Conservation (phyloP, 192 early-diverging fungal species). For the Thoreauomyces humboldtii region DNA sequence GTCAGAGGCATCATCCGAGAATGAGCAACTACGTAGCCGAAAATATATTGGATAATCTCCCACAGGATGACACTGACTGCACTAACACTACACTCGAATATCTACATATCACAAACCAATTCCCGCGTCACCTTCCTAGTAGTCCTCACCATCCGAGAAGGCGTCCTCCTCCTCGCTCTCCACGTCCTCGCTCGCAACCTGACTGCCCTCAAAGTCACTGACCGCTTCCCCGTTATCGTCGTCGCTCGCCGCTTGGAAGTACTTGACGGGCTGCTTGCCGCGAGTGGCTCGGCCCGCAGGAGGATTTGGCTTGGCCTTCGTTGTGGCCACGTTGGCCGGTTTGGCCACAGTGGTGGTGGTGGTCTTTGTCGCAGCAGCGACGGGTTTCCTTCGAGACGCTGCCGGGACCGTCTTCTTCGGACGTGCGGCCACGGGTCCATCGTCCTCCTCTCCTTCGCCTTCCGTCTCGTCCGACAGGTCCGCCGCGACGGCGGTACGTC, state of each 20-base stretch:
- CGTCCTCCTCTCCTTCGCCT: neutral
- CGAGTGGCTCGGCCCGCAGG: neutral
- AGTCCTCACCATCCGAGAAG: neutral
- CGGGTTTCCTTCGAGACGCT: too few species aligned
- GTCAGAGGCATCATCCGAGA: too few species aligned
- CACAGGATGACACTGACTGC: too few species aligned
- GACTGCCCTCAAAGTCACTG: conserved; percentile 9
- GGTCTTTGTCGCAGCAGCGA: neutral
- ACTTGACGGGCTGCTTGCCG: conserved; percentile 20
- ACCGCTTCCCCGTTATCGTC: conserved; percentile 9
- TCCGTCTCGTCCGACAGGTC: too few species aligned
- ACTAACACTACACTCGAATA: too few species aligned
- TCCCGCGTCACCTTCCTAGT: neutral
- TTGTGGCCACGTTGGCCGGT: neutral
- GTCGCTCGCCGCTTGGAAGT: conserved; percentile 10
- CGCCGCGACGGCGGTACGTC: too few species aligned
- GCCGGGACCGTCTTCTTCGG: too few species aligned
- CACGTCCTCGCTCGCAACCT: neutral
- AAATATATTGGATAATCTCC: too few species aligned
- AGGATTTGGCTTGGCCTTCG: neutral
- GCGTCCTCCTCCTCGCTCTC: neutral
- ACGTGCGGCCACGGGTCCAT: too few species aligned
- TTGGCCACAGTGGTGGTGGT: neutral
- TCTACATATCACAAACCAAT: too few species aligned
- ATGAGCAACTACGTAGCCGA: too few species aligned